These are phyloP conservation scores for Saposhnikovia divaricata DNA, from an alignment of 129 eudicot species.

Conservation along the genomic window DNA sequence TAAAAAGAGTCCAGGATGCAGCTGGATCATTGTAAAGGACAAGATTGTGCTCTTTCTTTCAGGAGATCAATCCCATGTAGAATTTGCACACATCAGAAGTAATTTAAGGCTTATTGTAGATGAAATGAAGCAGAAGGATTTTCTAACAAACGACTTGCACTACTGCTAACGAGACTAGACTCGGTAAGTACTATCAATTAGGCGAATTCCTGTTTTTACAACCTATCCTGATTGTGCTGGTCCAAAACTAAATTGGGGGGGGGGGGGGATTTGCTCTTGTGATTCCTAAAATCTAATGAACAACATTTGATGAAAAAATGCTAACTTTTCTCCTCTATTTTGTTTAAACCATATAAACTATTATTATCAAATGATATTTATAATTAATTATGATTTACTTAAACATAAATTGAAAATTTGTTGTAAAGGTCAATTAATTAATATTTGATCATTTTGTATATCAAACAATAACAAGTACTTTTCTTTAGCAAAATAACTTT, in stretches of 20 bases:
- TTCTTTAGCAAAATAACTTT: too few relatives aligned
- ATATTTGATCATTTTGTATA: too few relatives aligned
- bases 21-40: constrained; percentile 50
- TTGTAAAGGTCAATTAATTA: too few relatives aligned
- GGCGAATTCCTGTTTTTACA: neutral
- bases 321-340: too few relatives aligned
- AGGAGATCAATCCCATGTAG: constrained; percentile 38
- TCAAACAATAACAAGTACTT: too few relatives aligned
- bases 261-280: neutral
- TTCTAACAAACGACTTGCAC: neutral
- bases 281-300: too few relatives aligned
- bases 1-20: constrained; percentile 63
- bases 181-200: neutral
- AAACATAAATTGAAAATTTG: too few relatives aligned
- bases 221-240: neutral
- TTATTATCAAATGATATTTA: too few relatives aligned
- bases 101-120: neutral
- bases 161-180: neutral
- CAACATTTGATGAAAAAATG: too few relatives aligned
- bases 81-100: constrained; percentile 29
- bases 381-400: too few relatives aligned
- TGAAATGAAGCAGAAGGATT: neutral
- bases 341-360: too few relatives aligned
- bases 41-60: constrained; percentile 38
- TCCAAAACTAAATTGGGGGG: neutral